Conservation (phyloP, 176 grass and related monocot species). For the Oryza glaberrima region DNA sequence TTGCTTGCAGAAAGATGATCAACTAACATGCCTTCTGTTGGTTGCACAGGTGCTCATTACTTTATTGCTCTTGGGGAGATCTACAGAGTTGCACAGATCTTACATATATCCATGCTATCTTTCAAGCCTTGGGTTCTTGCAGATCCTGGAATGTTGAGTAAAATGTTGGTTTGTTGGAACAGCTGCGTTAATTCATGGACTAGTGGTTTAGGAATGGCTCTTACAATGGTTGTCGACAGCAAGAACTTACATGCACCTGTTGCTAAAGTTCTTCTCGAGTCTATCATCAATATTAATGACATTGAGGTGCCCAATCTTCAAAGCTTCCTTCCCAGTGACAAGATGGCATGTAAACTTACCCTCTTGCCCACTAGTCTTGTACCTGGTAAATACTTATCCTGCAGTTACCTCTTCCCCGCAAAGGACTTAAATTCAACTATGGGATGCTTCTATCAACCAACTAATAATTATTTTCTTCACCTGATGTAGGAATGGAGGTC, state of each 20-base stretch:
- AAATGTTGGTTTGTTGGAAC: conserved; percentile 52
- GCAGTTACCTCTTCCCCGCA: background rate
- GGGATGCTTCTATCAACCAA: background rate
- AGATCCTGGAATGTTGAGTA: conserved; percentile 40
- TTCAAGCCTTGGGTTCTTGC: conserved; percentile 74
- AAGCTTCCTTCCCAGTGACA: background rate
- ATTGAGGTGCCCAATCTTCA: conserved; percentile 38
- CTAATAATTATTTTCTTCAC: conserved; percentile 28
- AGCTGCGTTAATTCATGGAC: conserved; percentile 57
- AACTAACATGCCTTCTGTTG: conserved; percentile 30
- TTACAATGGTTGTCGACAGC: conserved; percentile 37
- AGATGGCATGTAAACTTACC: conserved; percentile 46
- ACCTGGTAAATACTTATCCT: conserved; percentile 55
- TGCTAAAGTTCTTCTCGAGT: conserved; percentile 52
- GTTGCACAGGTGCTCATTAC: conserved; percentile 48
- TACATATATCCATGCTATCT: conserved; percentile 46
- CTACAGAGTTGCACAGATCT: conserved; percentile 58
- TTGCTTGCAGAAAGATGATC: conserved; percentile 17
- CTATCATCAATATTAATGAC: conserved; percentile 49
- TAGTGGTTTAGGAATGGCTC: conserved; percentile 40
- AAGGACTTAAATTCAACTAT: background rate
- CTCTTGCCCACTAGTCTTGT: conserved; percentile 40
- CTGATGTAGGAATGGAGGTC: conserved; percentile 51
- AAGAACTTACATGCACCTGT: conserved; percentile 11
- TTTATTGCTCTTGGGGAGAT: conserved; percentile 64